Conservation (phyloP, 2,329 filamentous ascomycete genomes). For the Geosmithia flava region DNA sequence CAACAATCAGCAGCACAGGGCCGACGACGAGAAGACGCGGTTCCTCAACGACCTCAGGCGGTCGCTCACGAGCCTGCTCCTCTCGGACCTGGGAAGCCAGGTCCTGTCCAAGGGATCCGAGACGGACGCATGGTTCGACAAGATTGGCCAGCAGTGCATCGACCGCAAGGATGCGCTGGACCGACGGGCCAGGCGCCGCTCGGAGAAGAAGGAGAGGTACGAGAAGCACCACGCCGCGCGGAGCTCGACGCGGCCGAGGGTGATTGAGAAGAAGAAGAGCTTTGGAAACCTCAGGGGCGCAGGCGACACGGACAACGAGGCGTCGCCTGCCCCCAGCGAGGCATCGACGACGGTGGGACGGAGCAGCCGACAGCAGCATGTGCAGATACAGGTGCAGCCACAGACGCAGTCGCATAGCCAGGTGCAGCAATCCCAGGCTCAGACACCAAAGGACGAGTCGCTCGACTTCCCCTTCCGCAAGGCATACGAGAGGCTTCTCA, state of each 20-base stretch:
- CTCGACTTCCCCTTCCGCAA: slow-evolving; percentile 66
- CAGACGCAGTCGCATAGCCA: too few species aligned
- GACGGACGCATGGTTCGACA: slow-evolving; percentile 78
- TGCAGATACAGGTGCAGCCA: too few species aligned
- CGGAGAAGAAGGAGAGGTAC: slow-evolving; percentile 23
- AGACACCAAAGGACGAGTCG: slow-evolving; percentile 1
- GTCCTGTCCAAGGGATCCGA: slow-evolving; percentile 86
- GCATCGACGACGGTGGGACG: not conserved
- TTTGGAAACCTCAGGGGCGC: slow-evolving; percentile 49
- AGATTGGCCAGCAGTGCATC: slow-evolving; percentile 53
- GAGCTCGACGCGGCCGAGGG: slow-evolving; percentile 33
- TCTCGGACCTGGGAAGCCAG: slow-evolving; percentile 80
- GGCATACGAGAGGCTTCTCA: slow-evolving; percentile 68
- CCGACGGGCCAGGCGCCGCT: slow-evolving; percentile 27
- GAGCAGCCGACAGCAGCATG: not conserved
- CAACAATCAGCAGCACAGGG: slow-evolving; percentile 36
- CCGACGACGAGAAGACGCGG: slow-evolving; percentile 58
- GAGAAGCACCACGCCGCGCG: slow-evolving; percentile 23
- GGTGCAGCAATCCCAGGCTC: too few species aligned
- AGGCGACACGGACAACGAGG: slow-evolving; percentile 21
- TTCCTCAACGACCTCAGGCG: slow-evolving; percentile 71
- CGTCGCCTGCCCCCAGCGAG: slow-evolving; percentile 4
- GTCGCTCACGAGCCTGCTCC: slow-evolving; percentile 67
- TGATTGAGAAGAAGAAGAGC: slow-evolving; percentile 55
- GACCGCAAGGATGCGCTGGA: slow-evolving; percentile 45